These are phyloP conservation scores for Fusarium domesticum DNA, from an alignment of 2,329 filamentous ascomycete genomes.

Conservation along the genomic window DNA sequence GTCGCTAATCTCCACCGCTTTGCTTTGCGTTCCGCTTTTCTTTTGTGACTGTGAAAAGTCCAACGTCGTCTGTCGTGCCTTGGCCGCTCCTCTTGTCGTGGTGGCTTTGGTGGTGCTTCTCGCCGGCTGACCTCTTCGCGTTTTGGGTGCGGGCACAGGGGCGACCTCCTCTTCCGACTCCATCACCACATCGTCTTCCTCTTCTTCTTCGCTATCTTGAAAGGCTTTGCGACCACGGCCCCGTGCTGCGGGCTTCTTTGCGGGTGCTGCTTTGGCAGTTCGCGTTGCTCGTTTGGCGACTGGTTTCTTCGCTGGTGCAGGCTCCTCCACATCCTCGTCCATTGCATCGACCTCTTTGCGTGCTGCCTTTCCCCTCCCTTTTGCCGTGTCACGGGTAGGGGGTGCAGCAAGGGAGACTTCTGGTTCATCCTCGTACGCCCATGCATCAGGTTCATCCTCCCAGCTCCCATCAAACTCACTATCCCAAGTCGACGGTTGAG, in stretches of 20 bases:
- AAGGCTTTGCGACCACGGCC: constrained; percentile 39
- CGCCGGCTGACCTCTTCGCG: constrained; percentile 22
- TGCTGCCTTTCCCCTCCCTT: constrained; percentile 22
- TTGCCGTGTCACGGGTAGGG: constrained; percentile 7
- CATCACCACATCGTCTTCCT: constrained; percentile 50
- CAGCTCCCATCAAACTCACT: constrained; percentile 84
- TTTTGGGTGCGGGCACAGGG: constrained; percentile 35
- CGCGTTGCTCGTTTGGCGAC: constrained; percentile 28
- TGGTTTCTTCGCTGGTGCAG: constrained; percentile 33
- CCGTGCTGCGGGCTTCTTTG: constrained; percentile 45
- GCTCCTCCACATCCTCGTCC: constrained; percentile 48
- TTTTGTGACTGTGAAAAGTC: constrained; percentile 35
- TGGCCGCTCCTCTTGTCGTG: constrained; percentile 14
- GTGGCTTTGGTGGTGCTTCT: constrained; percentile 14
- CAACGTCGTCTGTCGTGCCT: constrained; percentile 35
- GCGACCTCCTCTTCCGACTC: constrained; percentile 49
- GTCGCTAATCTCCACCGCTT: constrained; percentile 59
- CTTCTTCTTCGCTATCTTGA: constrained; percentile 41
- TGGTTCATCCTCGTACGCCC: constrained; percentile 33
- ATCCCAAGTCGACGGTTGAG: constrained; percentile 80
- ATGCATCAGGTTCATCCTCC: constrained; percentile 71
- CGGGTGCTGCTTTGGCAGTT: constrained; percentile 42
- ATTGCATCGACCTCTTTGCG: constrained; percentile 30
- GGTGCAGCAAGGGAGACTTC: constrained; percentile 3
- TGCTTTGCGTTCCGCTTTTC: constrained; percentile 42